Evolutionary conservation across 2,329 filamentous ascomycete genomes (phyloP), one percentile per base, ranked within the genome.

Genomic region (Aspergillus fumigatiaffinis): DNA sequence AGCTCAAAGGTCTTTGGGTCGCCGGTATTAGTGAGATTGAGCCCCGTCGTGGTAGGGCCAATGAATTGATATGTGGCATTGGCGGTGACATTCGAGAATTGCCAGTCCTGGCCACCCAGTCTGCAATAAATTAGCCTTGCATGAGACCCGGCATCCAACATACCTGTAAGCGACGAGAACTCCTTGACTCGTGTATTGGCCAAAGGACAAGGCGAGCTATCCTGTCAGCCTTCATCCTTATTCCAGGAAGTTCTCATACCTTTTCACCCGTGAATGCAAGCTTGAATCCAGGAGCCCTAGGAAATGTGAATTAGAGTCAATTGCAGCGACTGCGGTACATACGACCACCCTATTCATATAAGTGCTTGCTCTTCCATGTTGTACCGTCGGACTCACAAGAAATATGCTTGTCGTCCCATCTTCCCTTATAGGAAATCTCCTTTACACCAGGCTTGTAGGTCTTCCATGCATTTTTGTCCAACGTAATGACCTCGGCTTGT

Each of bases 381-480:
- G 1, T 26, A 1, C 25, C 7, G 25, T 26, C 7, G 25, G 25
- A 26, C 25, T 26, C 69, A 73, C 74, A 86, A 1, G 82, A 86
- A 47, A 85, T 78, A 61, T 82, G 77, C 60, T 82, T 78, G 26
- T 79, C 82, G 65, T 86, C 83, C 84, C 84, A 87, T 57, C 83
- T 74, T 5, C 84, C 84, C 65, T 86, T 85, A 73, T 86, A 87
- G 0, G 82, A 82, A 12, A 87, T 73, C 64, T 86, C 82, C 1
- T 76, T 67, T 2, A 80, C 76, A 64, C 81, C 75, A 2, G 82
- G 76, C 4, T 74, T 70, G 60, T 83, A 86, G 1, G 75, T 81
- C 35, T 67, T 77, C 73, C 79, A 81, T 29, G 64, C 66, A 4
- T 35, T 44, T n/a, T 69, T 64, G 46, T 73, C 69, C 12, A 66